Base-by-base conservation (phyloP, 2,329 filamentous ascomycete species). In the Ophiocordyceps australis region DNA sequence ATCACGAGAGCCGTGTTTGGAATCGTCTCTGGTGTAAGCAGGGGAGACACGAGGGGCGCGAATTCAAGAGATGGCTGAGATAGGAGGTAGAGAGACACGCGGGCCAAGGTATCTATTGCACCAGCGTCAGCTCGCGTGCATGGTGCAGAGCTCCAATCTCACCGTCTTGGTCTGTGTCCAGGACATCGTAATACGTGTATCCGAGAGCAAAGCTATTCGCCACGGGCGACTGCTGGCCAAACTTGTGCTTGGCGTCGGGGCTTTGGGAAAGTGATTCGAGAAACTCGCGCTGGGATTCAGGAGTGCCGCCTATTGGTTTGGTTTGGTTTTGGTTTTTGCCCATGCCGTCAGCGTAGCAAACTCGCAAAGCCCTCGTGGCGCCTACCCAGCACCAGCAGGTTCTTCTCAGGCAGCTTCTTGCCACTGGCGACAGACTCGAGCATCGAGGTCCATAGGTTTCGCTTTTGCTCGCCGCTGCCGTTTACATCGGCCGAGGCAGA, bases 101-200 rank as follows among this genome's bases (percentile, higher is more conserved):
- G 77, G 28, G 85, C 85, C 38, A 94, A 66, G 15, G 77, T 86
- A 54, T 94, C 85, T 86, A 32, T 16, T 24, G n/a, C 11, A 9
- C n/a, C 7, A 7, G 18, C 26, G 10, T 22, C 11, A n/a, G 3
- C 15, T 13, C 9, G 9, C 12, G 19, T 14, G 8, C 8, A 14
- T 4, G 16, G 4, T 9, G 4, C 9, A 7, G n/a, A n/a, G 25
- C n/a, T n/a, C n/a, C n/a, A n/a, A n/a, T 41, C 50, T 31, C 52
- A 83, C 80, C 80, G 61, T 94, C 86, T 49, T 92, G 83, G 46
- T 94, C 85, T 29, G 81, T 77, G 50, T 94, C 85, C 20, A 93
- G 62, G 20, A 94, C 82, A 52, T 94, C 82, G 47, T 91, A 82
- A 53, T 93, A 94, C 28, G 85, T 93, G 48, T 94, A 94, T 26